Base-by-base conservation (phyloP, 2,329 filamentous ascomycete genomes). In the Cordyceps pruinosa region DNA sequence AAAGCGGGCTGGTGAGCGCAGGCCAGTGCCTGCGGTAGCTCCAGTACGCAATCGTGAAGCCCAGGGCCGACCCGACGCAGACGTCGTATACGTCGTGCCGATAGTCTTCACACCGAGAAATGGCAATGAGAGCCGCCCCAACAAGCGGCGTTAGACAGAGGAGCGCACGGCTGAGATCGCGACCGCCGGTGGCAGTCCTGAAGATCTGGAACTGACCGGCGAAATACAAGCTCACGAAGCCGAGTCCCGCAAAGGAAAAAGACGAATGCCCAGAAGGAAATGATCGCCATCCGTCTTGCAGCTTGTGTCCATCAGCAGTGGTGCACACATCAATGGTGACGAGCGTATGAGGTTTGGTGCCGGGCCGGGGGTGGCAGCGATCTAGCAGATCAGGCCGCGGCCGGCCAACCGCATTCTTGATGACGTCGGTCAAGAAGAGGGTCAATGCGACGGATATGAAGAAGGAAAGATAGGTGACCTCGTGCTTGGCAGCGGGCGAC, bases 381-480 rank as follows among this genome's bases (percentile, higher is more conserved):
- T 87, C 85, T 26, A 85, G 68, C 4, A 85, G 68, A 62, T 85
- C 82, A 0, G 82, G 82, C 6, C 82, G 74, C 17, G 91, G 90
- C 12, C 90, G 77, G 9, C 90, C 90, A 26, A 93, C 88, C 10
- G 88, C 82, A 68, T 96, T 96, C 73, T 99, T 99, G 68, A 97
- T 80, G 28, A 93, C 75, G 69, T 97, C 92, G 45, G 94, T 97
- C 44, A 97, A 77, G 70, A 97, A 88, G 6, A 84, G 82, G 0
- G 90, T 87, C 50, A 96, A 78, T 63, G 90, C 78, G 26, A 97
- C 72, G 61, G 86, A 83, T 65, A 93, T 90, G 51, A 86, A 75
- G 59, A 97, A 85, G 23, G 90, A 89, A 1, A 99, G 83, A 53
- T 96, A 75, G 0, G 90, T 88, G 61, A 92, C 88, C 73, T 97